Evolutionary conservation across 768 basidiomycete species (phyloP).

Genomic region (Xerocomus spinulosus): DNA sequence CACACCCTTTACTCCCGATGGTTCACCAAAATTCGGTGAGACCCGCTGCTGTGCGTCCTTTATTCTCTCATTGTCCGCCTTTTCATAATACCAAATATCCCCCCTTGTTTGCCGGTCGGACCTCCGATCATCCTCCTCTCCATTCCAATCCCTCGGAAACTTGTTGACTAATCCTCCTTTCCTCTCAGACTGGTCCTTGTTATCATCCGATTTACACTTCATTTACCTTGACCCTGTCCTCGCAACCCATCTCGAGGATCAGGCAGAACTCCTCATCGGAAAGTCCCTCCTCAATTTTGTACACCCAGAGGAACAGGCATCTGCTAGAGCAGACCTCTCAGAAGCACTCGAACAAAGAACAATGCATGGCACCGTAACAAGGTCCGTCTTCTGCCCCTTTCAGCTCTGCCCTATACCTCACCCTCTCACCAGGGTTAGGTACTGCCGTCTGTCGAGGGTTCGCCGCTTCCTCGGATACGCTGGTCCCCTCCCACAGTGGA

Average conservation of each 20-base stretch:
- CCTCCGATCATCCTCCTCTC: constrained; percentile 22
- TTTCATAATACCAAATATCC: constrained; percentile 5
- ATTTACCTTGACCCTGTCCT: constrained; percentile 84
- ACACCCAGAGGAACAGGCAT: constrained; percentile 78
- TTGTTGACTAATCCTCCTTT: constrained; percentile 15
- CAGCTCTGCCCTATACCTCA: constrained; percentile 16
- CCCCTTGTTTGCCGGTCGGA: constrained; percentile 10
- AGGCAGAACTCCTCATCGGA: constrained; percentile 65
- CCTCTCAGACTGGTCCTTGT: constrained; percentile 69
- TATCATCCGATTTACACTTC: constrained; percentile 71
- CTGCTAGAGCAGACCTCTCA: constrained; percentile 69
- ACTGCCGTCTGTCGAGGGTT: constrained; percentile 69
- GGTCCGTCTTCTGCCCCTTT: constrained; percentile 36
- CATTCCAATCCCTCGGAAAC: constrained; percentile 14
- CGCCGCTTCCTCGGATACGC: constrained; percentile 68
- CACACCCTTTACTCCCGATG: constrained; percentile 33
- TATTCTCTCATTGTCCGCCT: background rate
- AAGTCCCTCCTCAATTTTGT: constrained; percentile 72
- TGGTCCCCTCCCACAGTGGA: constrained; percentile 51
- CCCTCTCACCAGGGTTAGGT: constrained; percentile 58
- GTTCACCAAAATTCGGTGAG: constrained; percentile 58
- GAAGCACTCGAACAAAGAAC: constrained; percentile 70
- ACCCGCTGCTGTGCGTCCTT: constrained; percentile 69
- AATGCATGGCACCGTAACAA: constrained; percentile 80
- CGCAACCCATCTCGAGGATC: constrained; percentile 61